Evolutionary conservation across 306 rosid species (phyloP).

Genomic region (Bauhinia variegata): DNA sequence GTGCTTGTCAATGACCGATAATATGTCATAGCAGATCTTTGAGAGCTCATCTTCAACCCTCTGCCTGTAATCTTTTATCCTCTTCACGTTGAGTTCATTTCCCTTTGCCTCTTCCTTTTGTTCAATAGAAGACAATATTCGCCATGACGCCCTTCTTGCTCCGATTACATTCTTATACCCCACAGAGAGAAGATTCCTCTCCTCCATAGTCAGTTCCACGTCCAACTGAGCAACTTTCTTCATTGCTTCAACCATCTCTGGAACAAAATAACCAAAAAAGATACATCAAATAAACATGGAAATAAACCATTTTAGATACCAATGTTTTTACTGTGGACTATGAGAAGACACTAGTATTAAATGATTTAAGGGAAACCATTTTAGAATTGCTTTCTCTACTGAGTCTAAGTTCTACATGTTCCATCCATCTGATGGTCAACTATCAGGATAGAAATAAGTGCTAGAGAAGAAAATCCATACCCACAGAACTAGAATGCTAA

Average conservation of each 20-base stretch:
- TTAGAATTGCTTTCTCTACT: too few relatives aligned
- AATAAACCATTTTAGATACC: not conserved
- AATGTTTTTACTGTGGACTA: not conserved
- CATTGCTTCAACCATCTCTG: slow-evolving; percentile 57
- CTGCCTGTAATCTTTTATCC: slow-evolving; percentile 45
- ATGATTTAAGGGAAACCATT: too few relatives aligned
- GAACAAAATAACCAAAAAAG: slow-evolving; percentile 8
- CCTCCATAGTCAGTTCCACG: slow-evolving; percentile 54
- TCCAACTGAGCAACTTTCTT: slow-evolving; percentile 46
- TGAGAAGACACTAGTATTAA: not conserved
- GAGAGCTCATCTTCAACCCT: slow-evolving; percentile 51
- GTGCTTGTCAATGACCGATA: slow-evolving; percentile 46
- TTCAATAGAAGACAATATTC: slow-evolving; percentile 52
- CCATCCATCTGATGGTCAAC: not conserved
- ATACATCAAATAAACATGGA: not conserved
- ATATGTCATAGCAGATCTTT: slow-evolving; percentile 46
- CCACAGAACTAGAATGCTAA: not conserved
- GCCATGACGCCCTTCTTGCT: slow-evolving; percentile 54
- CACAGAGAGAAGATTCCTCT: slow-evolving; percentile 45
- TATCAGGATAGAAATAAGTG: too few relatives aligned
- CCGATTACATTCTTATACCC: slow-evolving; percentile 55
- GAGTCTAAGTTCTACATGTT: not conserved
- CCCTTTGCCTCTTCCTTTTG: slow-evolving; percentile 50
- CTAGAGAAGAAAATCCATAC: not conserved
- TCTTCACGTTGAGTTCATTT: slow-evolving; percentile 42